Base-by-base conservation (phyloP, 306 rosid species). In the Myrica gale region DNA sequence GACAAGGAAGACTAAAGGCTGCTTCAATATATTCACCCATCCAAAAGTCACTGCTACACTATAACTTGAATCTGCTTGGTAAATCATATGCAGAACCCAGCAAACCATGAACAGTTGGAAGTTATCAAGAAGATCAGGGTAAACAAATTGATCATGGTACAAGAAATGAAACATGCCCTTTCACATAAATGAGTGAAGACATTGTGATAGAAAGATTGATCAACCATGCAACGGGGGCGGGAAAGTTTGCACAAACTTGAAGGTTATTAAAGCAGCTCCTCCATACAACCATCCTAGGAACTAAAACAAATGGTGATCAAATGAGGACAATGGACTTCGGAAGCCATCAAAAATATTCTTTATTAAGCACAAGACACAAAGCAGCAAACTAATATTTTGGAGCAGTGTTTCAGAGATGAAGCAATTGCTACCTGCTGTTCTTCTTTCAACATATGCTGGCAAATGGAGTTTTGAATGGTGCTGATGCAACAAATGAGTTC, bases 401-500 rank as follows among this genome's bases (percentile, higher is more conserved):
- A 65, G 48, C 78, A 46, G 54, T 21, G 57, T 77, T 11, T 39
- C 47, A 32, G 74, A 15, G 58, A 69, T 73, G 41, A 77, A 65
- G 70, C 26, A 67, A 60, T 48, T 44, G 23, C 74, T 76, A 87
- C 98, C 93, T 95, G 98, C 74, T 92, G 77, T 92, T 95, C 98
- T 88, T 92, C 98, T 84, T 95, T 95, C 61, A 84, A 79, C 97
- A 95, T 92, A 81, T 92, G 96, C 67, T 87, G 92, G 85, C 72
- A 86, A 65, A 79, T 75, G 68, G 85, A 87, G 61, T 85, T 70
- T 76, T 90, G 88, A 55, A 90, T 81, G 68, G 90, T 87, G 74
- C 91, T 91, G 53, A 92, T 84, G 74, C 91, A 84, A 78, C 74
- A 76, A 57, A 92, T 82, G 66, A 95, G 97, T 79, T 92, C 93